Evolutionary conservation across 306 rosid genomes (phyloP), one percentile per base, ranked within the genome.

Genomic region (Astragalus membranaceus): DNA sequence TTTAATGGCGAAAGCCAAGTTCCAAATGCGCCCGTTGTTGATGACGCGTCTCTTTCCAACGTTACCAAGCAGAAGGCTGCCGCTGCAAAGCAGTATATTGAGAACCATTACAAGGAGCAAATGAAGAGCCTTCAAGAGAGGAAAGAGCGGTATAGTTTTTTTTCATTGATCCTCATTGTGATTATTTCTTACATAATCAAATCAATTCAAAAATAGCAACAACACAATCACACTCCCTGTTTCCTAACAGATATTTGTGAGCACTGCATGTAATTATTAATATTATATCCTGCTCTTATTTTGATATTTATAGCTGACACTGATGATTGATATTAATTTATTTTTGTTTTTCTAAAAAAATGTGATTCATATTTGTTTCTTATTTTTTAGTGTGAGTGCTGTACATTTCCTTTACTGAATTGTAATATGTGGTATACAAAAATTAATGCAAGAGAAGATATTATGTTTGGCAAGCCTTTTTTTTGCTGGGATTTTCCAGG

Each of bases 71-170:
- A 88, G 83, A 94, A 91, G 81, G 99, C 72, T 44, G 92, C 92
- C 0, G 96, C 95, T 8, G 99, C 99, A 0, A 94, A 94, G 73
- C 97, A 94, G 78, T 91, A 88, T 64, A 94, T 94, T 17, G 99
- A 94, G 85, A 94, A 94, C 33, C 96, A 94, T 72, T 94, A 91
- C 76, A 94, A 94, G 85, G 99, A 94, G 81, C 99, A 94, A 75
- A 94, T 81, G 97, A 94, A 87, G 84, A 91, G 16, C 76, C 88
- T 94, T 69, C 97, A 88, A 42, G 99, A 94, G 56, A 87, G 98
- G 71, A 94, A 74, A 75, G 98, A 94, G 8, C 84, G 98, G 98
- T 94, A 80, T 26, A 32, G 32, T 37, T 39, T 54, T 0, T 0
- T 73, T 61, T 61, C 30, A 37, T 58, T 39, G 6, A 36, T 26